These are phyloP conservation scores for Thelonectria rubi DNA, from an alignment of 2,329 filamentous ascomycete species.

Conservation along the genomic window DNA sequence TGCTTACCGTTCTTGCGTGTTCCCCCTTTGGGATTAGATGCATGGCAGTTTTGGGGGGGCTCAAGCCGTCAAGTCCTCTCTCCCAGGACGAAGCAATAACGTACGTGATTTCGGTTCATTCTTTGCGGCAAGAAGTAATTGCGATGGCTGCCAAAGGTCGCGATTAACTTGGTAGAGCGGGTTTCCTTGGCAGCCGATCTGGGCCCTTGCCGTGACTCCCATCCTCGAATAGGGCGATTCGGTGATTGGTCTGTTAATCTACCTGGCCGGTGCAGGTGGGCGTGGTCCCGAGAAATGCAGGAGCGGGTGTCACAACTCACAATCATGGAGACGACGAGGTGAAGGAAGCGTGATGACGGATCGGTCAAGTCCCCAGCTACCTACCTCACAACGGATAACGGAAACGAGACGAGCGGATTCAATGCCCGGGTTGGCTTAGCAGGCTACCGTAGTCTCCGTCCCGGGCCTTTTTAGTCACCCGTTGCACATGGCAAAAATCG, in stretches of 20 bases:
- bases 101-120: background rate
- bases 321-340: no score
- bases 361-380: background rate
- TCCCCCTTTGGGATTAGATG: slow-evolving; percentile 14
- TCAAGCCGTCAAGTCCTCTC: no score
- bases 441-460: slow-evolving; percentile 13
- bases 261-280: background rate
- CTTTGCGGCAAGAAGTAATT: background rate
- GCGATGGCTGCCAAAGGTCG: no score
- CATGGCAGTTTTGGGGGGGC: slow-evolving; percentile 1
- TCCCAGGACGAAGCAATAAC: background rate
- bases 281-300: background rate
- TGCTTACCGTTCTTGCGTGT: slow-evolving; percentile 20
- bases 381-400: background rate
- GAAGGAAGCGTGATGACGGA: background rate
- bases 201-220: background rate
- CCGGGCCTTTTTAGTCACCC: slow-evolving; percentile 15
- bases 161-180: slow-evolving; percentile 3
- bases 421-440: slow-evolving; percentile 5
- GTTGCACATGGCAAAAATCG: slow-evolving; percentile 22
- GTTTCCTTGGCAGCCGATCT: slow-evolving; percentile 1
- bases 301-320: no score
- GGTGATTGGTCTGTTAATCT: background rate
- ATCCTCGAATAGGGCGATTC: background rate
- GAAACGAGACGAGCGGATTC: background rate